phyloP scores from a whole-genome alignment of 768 basidiomycete species.

The Ramaria sp. region DNA sequence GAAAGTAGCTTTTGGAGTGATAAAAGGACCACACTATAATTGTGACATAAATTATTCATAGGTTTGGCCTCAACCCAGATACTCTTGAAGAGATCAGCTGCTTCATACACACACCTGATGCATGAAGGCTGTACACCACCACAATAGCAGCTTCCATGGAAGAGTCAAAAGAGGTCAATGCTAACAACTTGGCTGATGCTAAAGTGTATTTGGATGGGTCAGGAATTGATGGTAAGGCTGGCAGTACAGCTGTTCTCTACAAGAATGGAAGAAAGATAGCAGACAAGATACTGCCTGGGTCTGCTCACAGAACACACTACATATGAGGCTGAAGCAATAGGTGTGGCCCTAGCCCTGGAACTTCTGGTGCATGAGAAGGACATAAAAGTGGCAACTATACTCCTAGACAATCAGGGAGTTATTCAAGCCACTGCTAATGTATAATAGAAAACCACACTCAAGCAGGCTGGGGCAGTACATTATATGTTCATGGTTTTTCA shows the following conservation, averaged over 20 bases:
- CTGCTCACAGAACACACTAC: constrained; percentile 3
- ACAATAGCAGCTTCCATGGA: constrained; percentile 1
- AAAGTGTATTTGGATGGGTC: constrained; percentile 14
- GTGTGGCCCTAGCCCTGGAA: constrained; percentile 6
- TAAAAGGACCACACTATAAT: too few species aligned
- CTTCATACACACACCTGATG: not conserved
- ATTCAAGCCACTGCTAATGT: constrained; percentile 1
- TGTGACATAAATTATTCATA: constrained; percentile 16
- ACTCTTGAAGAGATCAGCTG: not conserved
- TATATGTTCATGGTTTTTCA: too few species aligned
- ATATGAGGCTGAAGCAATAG: constrained; percentile 11
- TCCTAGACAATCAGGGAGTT: constrained; percentile 9
- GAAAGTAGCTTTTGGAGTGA: too few species aligned
- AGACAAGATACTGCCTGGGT: not conserved
- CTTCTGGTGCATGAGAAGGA: not conserved
- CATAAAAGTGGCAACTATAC: not conserved
- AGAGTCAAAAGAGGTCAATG: not conserved
- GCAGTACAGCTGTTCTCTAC: not conserved
- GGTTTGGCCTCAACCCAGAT: constrained; percentile 13
- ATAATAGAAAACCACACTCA: too few species aligned
- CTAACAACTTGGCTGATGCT: not conserved
- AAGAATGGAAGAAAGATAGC: not conserved
- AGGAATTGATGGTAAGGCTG: not conserved
- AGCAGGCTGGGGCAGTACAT: too few species aligned
- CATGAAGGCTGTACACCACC: not conserved